Evolutionary conservation across 2,329 filamentous ascomycete species (phyloP), one percentile per base, ranked within the genome.

Genomic region (Paraphaeosphaeria minitans): DNA sequence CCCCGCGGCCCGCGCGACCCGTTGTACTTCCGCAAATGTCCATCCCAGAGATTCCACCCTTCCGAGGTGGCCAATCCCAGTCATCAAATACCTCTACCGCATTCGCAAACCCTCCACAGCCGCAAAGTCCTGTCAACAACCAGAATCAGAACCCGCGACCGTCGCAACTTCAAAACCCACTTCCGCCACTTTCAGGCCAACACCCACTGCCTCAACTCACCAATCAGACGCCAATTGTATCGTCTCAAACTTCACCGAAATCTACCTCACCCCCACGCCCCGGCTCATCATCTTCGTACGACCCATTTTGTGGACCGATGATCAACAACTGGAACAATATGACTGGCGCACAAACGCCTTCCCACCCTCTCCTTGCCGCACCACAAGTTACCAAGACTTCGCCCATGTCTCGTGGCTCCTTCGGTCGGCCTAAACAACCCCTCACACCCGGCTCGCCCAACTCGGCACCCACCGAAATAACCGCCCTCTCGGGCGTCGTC

Each of bases 401-500:
- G 2, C 69, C 64, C 22, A 64, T 69, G 53, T 66, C 67, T 1
- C 69, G 71, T 19, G 65, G 66, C 54, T 73, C 71, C 19, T 72
- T 73, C 33, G 72, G 72, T 41, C 64, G 71, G 2, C 67, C 71
- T 12, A 74, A 71, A 43, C 29, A 43, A 9, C 39, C 53, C 31
- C 12, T 37, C 58, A 52, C 29, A 53, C 60, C 29, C 67, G 64
- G 43, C 60, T 64, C 41, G 52, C 63, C 51, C 61, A 60, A 47
- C 53, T 61, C 16, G 65, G 80, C 83, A 21, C 80, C 83, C 24
- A 83, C 82, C 13, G 90, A 96, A 58, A 84, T 96, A 22, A 95
- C 96, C 54, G 93, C 93, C 2, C 84, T 97, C 1, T 92, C 90
- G 71, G 92, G 94, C 66, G 94, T 99, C 52, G 92, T 99, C 39